Evolutionary conservation across 495 filamentous ascomycete genomes (phyloP).

Genomic region (Penicillium odoratum): DNA sequence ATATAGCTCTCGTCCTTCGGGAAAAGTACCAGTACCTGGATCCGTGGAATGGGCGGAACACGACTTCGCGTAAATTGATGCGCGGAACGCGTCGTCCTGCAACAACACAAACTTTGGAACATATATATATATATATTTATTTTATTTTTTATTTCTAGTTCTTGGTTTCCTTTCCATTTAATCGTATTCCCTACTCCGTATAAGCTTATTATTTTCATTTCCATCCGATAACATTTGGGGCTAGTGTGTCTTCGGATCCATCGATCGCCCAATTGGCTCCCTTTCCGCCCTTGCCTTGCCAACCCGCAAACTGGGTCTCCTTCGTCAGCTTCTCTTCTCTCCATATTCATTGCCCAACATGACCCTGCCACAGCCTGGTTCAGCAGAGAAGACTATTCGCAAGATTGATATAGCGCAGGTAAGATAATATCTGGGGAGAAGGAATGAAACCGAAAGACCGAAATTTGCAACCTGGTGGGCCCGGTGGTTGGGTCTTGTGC

Average conservation of each 20-base stretch:
- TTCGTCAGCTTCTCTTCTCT: slow-evolving; percentile 15
- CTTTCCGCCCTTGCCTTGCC: slow-evolving; percentile 30
- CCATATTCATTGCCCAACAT: slow-evolving; percentile 29
- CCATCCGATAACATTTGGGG: slow-evolving; percentile 6
- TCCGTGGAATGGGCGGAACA: slow-evolving; percentile 10
- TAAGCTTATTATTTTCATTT: neutral
- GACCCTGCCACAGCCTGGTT: slow-evolving; percentile 34
- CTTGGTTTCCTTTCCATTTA: neutral
- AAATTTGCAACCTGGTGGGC: neutral
- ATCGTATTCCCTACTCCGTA: neutral
- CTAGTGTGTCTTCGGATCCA: slow-evolving; percentile 18
- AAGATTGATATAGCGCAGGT: slow-evolving; percentile 77
- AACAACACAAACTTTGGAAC: neutral
- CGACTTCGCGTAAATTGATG: slow-evolving; percentile 15
- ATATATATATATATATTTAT: neutral
- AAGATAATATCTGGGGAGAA: slow-evolving; percentile 20
- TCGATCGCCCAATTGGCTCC: slow-evolving; percentile 26
- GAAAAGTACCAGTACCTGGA: neutral
- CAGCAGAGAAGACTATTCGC: slow-evolving; percentile 44
- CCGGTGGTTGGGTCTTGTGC: slow-evolving; percentile 2
- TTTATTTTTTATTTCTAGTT: neutral
- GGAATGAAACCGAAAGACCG: neutral
- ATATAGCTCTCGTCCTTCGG: neutral
- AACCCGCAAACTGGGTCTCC: slow-evolving; percentile 13
- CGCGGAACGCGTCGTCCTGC: slow-evolving; percentile 20